Conservation (phyloP, 768 basidiomycete genomes). For the Kwoniella bestiolae region DNA sequence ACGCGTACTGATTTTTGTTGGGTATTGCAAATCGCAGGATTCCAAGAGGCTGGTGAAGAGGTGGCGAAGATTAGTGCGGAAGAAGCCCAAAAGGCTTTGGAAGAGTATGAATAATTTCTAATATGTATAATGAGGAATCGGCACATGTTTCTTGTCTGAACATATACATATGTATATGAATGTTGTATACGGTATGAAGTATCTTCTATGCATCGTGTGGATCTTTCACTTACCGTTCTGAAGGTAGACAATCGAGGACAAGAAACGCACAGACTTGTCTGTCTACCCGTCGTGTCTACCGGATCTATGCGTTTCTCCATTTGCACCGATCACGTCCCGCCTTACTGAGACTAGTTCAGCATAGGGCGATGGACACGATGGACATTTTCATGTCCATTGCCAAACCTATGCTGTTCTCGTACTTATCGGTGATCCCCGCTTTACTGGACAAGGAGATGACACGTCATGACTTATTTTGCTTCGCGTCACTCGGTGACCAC, state of each 20-base stretch:
- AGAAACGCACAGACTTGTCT: background rate
- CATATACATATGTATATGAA: background rate
- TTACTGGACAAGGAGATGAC: background rate
- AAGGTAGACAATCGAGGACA: too few species aligned
- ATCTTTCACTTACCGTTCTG: too few species aligned
- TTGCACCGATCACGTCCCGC: too few species aligned
- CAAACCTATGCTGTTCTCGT: background rate
- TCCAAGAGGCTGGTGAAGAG: constrained; percentile 42
- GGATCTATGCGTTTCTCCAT: background rate
- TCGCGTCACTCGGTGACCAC: constrained; percentile 1
- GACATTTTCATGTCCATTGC: background rate
- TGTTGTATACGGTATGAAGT: background rate
- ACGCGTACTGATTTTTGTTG: too few species aligned
- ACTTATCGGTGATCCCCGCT: constrained; percentile 1
- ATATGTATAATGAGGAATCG: background rate
- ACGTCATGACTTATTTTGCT: constrained; percentile 27
- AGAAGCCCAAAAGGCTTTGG: constrained; percentile 52
- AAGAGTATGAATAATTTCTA: constrained; percentile 31
- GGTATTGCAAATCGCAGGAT: constrained; percentile 30
- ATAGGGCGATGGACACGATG: background rate
- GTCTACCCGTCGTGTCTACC: background rate
- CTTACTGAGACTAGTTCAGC: background rate
- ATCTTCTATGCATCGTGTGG: too few species aligned
- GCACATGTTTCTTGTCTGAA: background rate
- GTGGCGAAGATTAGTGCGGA: constrained; percentile 45